Evolutionary conservation across 2,329 filamentous ascomycete species (phyloP).

Genomic region (Penicillium sp.): DNA sequence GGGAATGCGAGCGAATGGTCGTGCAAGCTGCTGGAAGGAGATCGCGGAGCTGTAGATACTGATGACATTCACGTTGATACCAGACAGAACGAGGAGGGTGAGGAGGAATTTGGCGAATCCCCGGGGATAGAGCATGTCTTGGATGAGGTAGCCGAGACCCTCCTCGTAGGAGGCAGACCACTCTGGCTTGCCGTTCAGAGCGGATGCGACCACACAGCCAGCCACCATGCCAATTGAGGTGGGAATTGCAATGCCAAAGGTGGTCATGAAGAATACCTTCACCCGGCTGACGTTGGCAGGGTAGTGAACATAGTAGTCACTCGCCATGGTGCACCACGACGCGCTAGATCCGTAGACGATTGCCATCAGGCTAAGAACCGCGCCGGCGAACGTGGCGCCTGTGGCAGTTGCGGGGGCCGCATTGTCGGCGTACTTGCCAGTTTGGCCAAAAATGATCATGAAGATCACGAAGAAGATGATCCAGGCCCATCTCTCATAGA

Average conservation of each 20-base stretch:
- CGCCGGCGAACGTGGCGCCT: constrained; percentile 29
- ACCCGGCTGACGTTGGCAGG: constrained; percentile 23
- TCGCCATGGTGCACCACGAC: constrained; percentile 28
- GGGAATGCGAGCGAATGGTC: constrained; percentile 48
- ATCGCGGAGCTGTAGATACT: constrained; percentile 43
- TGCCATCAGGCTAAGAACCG: constrained; percentile 43
- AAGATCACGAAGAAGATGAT: constrained; percentile 41
- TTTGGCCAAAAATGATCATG: constrained; percentile 53
- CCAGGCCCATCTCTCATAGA: constrained; percentile 38
- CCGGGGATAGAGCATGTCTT: constrained; percentile 24
- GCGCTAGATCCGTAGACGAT: constrained; percentile 36
- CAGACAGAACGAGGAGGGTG: constrained; percentile 40
- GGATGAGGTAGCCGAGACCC: constrained; percentile 28
- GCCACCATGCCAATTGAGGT: constrained; percentile 27
- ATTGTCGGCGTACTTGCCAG: constrained; percentile 46
- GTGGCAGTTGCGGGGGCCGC: constrained; percentile 39
- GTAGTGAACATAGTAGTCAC: constrained; percentile 31
- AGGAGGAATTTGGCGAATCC: constrained; percentile 38
- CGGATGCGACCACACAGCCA: constrained; percentile 22
- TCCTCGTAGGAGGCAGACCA: constrained; percentile 20
- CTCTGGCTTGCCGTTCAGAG: constrained; percentile 21
- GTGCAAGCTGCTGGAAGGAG: constrained; percentile 45
- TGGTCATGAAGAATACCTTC: constrained; percentile 28
- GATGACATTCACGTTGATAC: constrained; percentile 47
- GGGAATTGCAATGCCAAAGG: constrained; percentile 26